phyloP scores from a whole-genome alignment of 2,329 filamentous ascomycete species.

The Chaetomiaceae sp. region DNA sequence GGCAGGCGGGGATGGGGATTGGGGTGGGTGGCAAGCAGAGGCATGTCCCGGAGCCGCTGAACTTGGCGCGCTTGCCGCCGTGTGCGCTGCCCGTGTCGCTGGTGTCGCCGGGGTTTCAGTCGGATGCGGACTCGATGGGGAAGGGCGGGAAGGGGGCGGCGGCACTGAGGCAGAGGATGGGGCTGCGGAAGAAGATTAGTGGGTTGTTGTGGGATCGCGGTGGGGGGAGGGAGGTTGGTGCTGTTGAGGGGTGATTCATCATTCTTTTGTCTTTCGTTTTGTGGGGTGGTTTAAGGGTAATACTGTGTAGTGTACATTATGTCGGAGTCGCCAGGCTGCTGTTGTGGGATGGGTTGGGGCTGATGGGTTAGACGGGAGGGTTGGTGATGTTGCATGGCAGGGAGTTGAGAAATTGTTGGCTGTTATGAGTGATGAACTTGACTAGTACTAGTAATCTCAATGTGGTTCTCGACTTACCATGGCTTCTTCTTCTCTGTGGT shows the following conservation, averaged over 20 bases:
- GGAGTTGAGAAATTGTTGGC: too few species aligned
- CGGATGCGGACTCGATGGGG: neutral
- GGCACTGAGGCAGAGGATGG: conserved; percentile 13
- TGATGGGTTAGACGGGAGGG: too few species aligned
- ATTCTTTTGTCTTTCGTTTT: too few species aligned
- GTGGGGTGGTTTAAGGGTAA: too few species aligned
- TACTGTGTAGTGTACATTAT: too few species aligned
- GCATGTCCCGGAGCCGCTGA: conserved; percentile 7
- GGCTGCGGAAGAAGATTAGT: conserved; percentile 18
- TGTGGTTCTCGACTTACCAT: too few species aligned
- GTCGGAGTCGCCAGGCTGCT: too few species aligned
- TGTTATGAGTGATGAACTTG: too few species aligned
- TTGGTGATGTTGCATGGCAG: too few species aligned
- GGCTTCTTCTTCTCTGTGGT: too few species aligned
- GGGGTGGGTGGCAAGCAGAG: neutral
- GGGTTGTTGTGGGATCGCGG: conserved; percentile 13
- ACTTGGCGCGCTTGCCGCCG: conserved; percentile 10
- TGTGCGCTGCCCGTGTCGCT: conserved; percentile 16
- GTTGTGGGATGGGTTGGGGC: too few species aligned
- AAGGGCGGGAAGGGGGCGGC: conserved; percentile 9
- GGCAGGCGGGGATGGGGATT: neutral
- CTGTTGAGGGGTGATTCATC: conserved; percentile 8
- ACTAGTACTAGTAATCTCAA: too few species aligned
- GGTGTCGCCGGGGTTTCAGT: conserved; percentile 10
- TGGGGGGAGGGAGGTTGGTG: conserved; percentile 5